A percentile compares a stretch with the other conserved stretches of the same genome.
phyloP scores from a whole-genome alignment of 495 filamentous ascomycete species.

The Clohesyomyces aquaticus region DNA sequence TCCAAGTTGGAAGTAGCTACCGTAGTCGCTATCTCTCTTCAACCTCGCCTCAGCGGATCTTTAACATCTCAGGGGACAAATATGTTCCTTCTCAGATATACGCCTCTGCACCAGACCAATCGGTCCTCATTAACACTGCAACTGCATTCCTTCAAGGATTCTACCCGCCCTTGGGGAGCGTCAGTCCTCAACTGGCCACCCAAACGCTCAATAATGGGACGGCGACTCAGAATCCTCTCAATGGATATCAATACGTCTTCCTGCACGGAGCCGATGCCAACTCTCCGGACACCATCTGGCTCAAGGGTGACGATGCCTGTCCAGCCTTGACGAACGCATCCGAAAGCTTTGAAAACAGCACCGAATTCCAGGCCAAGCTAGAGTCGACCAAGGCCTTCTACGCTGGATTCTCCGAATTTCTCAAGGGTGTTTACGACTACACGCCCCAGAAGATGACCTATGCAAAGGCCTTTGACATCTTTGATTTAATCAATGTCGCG shows the following conservation, averaged over 20 bases:
- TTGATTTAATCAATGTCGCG: slow-evolving; percentile 15
- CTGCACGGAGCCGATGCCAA: slow-evolving; percentile 4
- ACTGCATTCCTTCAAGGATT: slow-evolving; percentile 19
- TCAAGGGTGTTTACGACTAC: slow-evolving; percentile 19
- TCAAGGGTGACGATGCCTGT: slow-evolving; percentile 27
- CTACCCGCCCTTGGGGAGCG: slow-evolving; percentile 11
- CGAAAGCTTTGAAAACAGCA: slow-evolving; percentile 10
- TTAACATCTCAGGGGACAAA: slow-evolving; percentile 12
- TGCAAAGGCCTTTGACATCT: slow-evolving; percentile 23
- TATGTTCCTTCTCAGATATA: slow-evolving; percentile 12
- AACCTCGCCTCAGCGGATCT: slow-evolving; percentile 10
- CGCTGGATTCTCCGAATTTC: slow-evolving; percentile 7
- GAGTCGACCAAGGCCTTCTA: slow-evolving; percentile 24
- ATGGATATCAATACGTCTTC: slow-evolving; percentile 21
- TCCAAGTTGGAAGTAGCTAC: slow-evolving; percentile 13
- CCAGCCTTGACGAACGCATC: background rate
- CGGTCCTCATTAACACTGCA: slow-evolving; percentile 12
- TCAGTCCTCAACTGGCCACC: background rate
- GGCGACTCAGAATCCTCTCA: slow-evolving; percentile 14
- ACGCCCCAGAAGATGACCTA: slow-evolving; percentile 8
- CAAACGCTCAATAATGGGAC: slow-evolving; percentile 16
- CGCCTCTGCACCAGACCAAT: slow-evolving; percentile 16
- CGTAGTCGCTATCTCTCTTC: slow-evolving; percentile 4
- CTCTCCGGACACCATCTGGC: slow-evolving; percentile 26
- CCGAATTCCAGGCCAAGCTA: slow-evolving; percentile 5